Evolutionary conservation across 352 stramenopile genomes (phyloP).

Genomic region (Phytophthora aleatoria): DNA sequence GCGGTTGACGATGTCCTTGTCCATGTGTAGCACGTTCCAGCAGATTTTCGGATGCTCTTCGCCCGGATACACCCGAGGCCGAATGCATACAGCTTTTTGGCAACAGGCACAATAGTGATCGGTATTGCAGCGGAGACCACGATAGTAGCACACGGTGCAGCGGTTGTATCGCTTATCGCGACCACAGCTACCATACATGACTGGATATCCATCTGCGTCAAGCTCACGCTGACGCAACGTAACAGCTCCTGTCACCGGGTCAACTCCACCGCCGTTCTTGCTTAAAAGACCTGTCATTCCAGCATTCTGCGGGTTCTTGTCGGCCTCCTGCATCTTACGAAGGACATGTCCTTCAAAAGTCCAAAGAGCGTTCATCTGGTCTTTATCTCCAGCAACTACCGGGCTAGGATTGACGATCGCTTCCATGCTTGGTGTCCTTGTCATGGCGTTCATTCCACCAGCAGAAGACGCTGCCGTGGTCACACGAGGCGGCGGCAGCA

Average conservation of each 20-base stretch:
- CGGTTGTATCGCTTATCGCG: conserved; percentile 73
- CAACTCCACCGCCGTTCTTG: conserved; percentile 15
- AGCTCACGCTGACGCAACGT: conserved; percentile 18
- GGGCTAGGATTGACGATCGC: conserved; percentile 14
- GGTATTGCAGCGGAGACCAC: conserved; percentile 67
- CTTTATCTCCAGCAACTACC: conserved; percentile 28
- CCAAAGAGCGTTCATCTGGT: conserved; percentile 71
- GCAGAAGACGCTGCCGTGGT: conserved; percentile 3
- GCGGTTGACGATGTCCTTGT: conserved; percentile 75
- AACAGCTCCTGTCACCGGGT: conserved; percentile 9
- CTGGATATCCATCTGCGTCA: conserved; percentile 51
- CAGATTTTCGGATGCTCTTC: conserved; percentile 79
- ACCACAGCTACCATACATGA: conserved; percentile 70
- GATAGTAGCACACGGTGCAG: conserved; percentile 79
- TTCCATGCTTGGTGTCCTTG: conserved; percentile 21
- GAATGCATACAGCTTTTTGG: conserved; percentile 74
- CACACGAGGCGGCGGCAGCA: conserved; percentile 10
- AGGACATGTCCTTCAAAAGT: conserved; percentile 66
- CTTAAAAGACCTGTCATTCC: conserved; percentile 12
- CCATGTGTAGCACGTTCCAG: conserved; percentile 82
- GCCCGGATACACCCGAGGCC: conserved; percentile 64
- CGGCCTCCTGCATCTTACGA: conserved; percentile 44
- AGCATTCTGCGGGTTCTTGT: conserved; percentile 44
- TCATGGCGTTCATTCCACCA: conserved; percentile 4
- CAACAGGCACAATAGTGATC: conserved; percentile 74